Evolutionary conservation across 202 grass and related monocot species (phyloP).

Genomic region (Schoenoplectus triqueter): DNA sequence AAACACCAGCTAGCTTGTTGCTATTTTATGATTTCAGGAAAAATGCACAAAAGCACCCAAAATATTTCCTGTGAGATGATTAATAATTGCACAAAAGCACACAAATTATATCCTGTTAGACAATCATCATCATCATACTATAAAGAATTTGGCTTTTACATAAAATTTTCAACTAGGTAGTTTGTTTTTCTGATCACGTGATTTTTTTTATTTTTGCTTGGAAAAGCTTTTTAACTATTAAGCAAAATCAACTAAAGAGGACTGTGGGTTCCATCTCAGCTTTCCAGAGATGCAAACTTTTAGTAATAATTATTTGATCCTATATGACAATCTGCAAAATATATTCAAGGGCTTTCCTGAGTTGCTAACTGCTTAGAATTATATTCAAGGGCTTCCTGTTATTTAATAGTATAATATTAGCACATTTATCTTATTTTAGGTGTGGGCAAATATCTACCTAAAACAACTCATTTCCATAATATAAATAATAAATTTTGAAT

Average conservation of each 20-base stretch:
- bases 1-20: background rate
- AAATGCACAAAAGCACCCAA: background rate
- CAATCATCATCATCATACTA: too few relatives aligned
- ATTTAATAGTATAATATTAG: background rate
- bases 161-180: background rate
- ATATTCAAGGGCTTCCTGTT: background rate
- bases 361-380: background rate
- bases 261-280: background rate
- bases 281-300: slow-evolving; percentile 27
- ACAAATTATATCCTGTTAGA: background rate
- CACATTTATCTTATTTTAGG: background rate
- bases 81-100: background rate
- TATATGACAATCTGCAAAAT: background rate
- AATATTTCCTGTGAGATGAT: background rate
- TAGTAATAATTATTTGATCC: background rate
- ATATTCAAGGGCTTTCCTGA: background rate
- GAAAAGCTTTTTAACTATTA: background rate
- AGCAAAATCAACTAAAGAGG: background rate
- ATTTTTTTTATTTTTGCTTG: background rate
- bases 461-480: background rate
- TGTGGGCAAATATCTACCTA: background rate
- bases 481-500: too few relatives aligned
- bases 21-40: background rate
- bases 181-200: background rate
- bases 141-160: background rate